Evolutionary conservation across 768 basidiomycete species (phyloP).

Genomic region (Cystobasidium onofrii): DNA sequence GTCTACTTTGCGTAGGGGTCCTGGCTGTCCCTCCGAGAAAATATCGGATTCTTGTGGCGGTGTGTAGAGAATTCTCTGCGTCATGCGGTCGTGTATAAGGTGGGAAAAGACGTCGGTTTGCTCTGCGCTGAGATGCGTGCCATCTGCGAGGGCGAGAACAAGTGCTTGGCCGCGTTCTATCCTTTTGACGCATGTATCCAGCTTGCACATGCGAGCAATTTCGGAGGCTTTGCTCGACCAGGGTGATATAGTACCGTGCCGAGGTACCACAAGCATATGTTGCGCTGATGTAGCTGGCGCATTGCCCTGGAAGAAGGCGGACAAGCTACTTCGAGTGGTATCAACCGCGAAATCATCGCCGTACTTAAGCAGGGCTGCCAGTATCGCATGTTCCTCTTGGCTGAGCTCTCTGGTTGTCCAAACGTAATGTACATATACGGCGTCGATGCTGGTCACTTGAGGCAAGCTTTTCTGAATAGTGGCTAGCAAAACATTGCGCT

Average conservation of each 20-base stretch:
- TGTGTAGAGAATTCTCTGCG: constrained; percentile 61
- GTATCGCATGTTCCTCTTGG: constrained; percentile 52
- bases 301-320: constrained; percentile 43
- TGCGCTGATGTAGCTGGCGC: constrained; percentile 35
- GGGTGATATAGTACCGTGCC: constrained; percentile 86
- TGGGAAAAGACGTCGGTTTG: constrained; percentile 57
- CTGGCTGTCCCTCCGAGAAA: constrained; percentile 55
- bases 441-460: constrained; percentile 62
- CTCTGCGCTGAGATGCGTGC: constrained; percentile 48
- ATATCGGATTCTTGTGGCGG: constrained; percentile 55
- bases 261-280: constrained; percentile 66
- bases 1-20: constrained; percentile 63
- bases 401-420: constrained; percentile 49
- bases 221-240: constrained; percentile 99
- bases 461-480: constrained; percentile 54
- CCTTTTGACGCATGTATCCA: constrained; percentile 62
- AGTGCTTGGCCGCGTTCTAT: constrained; percentile 77
- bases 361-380: constrained; percentile 70
- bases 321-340: constrained; percentile 45
- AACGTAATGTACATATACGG: constrained; percentile 78
- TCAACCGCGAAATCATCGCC: constrained; percentile 63
- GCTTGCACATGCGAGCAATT: constrained; percentile 77
- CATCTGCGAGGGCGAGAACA: constrained; percentile 53
- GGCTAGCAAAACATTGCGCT: constrained; percentile 60
- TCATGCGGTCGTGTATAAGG: constrained; percentile 92